Conservation (phyloP, 2,329 filamentous ascomycete species). For the Calonectria pteridis region DNA sequence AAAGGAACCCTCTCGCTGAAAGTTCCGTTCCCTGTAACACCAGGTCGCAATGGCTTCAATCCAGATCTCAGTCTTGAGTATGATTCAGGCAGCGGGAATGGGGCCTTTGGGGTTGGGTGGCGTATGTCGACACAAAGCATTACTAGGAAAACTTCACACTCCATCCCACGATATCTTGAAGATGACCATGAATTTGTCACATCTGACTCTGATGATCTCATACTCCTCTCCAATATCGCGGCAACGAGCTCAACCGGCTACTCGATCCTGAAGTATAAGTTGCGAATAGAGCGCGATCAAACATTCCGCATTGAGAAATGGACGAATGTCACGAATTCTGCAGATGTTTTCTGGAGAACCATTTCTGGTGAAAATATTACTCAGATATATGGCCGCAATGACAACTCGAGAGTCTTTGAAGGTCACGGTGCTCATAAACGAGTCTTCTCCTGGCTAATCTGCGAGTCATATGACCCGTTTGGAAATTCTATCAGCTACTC, state of each 20-base stretch:
- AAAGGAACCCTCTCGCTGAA: background rate
- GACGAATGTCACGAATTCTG: background rate
- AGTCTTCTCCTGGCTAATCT: background rate
- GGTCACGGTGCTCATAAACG: background rate
- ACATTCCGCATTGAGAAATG: background rate
- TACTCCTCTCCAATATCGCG: background rate
- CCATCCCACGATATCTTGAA: background rate
- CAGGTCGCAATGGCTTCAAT: background rate
- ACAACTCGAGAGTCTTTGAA: background rate
- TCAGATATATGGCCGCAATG: background rate
- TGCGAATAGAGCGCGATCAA: background rate
- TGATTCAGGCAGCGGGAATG: conserved; percentile 8
- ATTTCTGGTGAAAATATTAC: background rate
- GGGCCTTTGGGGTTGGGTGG: conserved; percentile 12
- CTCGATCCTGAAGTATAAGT: background rate
- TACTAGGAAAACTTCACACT: background rate
- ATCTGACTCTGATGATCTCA: background rate
- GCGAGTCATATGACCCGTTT: background rate
- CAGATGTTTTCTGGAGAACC: background rate
- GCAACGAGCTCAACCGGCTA: background rate
- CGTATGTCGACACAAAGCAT: background rate
- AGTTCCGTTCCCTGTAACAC: background rate
- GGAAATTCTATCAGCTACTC: conserved; percentile 4
- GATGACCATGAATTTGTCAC: background rate
- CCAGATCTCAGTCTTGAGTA: background rate